Evolutionary conservation across 257 asterid species (phyloP).

Genomic region (Marsdenia floribunda): DNA sequence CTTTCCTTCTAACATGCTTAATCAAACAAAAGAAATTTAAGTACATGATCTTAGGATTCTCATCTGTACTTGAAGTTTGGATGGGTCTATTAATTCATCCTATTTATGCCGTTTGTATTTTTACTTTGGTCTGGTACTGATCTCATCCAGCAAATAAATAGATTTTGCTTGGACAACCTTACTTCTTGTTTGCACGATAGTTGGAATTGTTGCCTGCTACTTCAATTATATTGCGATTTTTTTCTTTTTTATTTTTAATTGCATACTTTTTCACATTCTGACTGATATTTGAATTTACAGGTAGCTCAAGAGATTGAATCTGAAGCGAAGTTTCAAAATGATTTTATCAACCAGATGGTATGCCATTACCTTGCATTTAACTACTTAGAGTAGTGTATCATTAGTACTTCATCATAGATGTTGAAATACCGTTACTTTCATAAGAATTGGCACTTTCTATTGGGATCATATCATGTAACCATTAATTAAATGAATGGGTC

Average conservation of each 20-base stretch:
- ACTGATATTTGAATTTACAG: slow-evolving; percentile 38
- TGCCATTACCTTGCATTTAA: slow-evolving; percentile 18
- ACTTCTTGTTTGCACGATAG: not conserved
- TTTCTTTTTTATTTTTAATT: slow-evolving; percentile 9
- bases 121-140: not conserved
- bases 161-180: not conserved
- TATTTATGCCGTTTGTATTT: not conserved
- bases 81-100: not conserved
- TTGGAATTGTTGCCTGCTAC: slow-evolving; percentile 9
- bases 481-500: not conserved
- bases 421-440: not conserved
- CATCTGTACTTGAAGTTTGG: not conserved
- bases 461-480: not conserved
- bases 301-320: slow-evolving; percentile 85
- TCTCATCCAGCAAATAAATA: not conserved
- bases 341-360: slow-evolving; percentile 90
- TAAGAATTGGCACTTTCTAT: not conserved
- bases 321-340: slow-evolving; percentile 85
- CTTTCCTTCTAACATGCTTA: not conserved
- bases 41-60: not conserved
- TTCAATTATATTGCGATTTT: not conserved
- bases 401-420: not conserved
- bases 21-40: not conserved
- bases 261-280: slow-evolving; percentile 4
- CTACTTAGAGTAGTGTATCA: slow-evolving; percentile 4